Evolutionary conservation across 495 filamentous ascomycete species (phyloP), one percentile per base, ranked within the genome.

Genomic region (Tuber brumale): DNA sequence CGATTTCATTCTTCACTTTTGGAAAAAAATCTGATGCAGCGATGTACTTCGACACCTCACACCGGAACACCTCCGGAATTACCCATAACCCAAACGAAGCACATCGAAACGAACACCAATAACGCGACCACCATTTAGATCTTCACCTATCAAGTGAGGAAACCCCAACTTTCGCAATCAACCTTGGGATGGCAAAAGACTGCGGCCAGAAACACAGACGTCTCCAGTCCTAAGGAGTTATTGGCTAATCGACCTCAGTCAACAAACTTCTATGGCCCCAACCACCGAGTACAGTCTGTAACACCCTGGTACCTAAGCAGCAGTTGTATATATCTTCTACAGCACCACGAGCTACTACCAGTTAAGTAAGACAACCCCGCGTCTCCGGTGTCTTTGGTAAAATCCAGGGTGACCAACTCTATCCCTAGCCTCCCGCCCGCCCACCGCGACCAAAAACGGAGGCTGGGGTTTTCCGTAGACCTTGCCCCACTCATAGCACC

Each of bases 281-380:
- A 85, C 37, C n/a, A 69, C 2, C 75, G 72, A 23, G n/a, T 76
- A 43, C 74, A 74, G 46, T 81, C 83, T 57, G 71, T 82, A 18
- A 81, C 83, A 45, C 82, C 82, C 9, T 85, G 82, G 35, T 83
- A 85, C 75, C 83, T 84, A 41, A 85, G 83, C 31, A 87, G 85
- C 39, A 88, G 86, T 42, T 89, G 87, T 69, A 88, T 86, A 39
- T 39, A 39, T 39, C 1, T 3, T 71, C 86, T 89, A 35, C 84
- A 86, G 85, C n/a, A 88, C 86, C 3, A 85, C 89, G 0, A 87
- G 87, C 51, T 89, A 88, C 83, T 90, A 90, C 76, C 86, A 89
- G 81, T 89, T 14, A 84, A 84, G 2, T 14, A 84, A 84, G 2
- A 84, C 86, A 87, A 88, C 72, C 85, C 88, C 81, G 82, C 82